Evolutionary conservation across 192 early-diverging fungal species (phyloP).

Genomic region (Oehlia diaphana): DNA sequence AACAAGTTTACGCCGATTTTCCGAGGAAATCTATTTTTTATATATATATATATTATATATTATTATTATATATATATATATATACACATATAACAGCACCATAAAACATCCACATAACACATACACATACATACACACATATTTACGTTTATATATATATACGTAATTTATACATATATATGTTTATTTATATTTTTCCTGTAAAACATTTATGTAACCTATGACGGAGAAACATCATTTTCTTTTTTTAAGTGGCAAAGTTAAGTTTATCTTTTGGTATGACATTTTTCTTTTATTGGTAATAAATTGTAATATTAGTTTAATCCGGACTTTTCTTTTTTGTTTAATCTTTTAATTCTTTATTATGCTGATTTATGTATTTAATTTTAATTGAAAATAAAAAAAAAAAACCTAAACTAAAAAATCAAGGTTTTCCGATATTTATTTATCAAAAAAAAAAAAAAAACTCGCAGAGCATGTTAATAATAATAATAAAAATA

Average conservation of each 20-base stretch:
- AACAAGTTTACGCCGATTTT: neutral
- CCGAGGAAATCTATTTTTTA: neutral
- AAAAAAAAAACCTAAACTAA: too few species aligned
- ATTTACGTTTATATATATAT: too few species aligned
- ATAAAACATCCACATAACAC: too few species aligned
- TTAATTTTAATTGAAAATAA: too few species aligned
- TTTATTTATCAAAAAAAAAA: too few species aligned
- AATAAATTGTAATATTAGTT: neutral
- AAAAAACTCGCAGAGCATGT: too few species aligned
- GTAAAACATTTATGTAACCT: neutral
- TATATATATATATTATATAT: neutral
- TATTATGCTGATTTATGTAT: neutral
- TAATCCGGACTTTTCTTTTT: neutral
- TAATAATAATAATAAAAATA: neutral
- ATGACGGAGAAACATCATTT: neutral
- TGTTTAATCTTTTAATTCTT: neutral
- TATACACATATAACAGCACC: too few species aligned
- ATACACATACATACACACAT: too few species aligned
- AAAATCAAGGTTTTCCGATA: neutral
- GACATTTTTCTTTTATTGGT: neutral
- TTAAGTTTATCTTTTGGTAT: neutral
- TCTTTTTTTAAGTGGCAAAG: neutral
- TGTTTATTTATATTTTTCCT: neutral
- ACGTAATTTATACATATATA: neutral
- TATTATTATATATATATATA: too few species aligned